These are phyloP conservation scores for Acorus gramineus DNA, from an alignment of 106 monocot species.

Conservation along the genomic window DNA sequence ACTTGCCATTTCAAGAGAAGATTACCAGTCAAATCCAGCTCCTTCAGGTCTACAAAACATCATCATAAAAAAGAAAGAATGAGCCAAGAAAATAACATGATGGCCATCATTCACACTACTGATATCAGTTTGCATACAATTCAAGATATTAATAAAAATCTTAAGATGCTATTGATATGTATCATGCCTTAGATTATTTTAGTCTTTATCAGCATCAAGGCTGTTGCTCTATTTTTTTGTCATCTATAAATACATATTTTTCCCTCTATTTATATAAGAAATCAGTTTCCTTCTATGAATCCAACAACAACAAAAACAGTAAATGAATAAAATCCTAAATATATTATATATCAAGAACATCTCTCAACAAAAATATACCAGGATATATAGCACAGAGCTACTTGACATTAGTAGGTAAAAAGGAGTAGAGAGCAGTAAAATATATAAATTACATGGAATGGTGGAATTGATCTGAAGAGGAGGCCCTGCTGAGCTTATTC, in stretches of 20 bases:
- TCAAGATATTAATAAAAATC: too few species aligned
- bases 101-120: not conserved
- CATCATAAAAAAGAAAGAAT: constrained; percentile 10
- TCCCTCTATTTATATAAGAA: too few species aligned
- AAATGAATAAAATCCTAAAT: not conserved
- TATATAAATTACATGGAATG: constrained; percentile 51
- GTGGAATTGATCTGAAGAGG: constrained; percentile 37
- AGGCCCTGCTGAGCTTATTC: constrained; percentile 55
- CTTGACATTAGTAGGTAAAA: not conserved
- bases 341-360: not conserved
- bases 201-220: too few species aligned
- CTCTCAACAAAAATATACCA: too few species aligned
- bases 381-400: too few species aligned
- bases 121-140: too few species aligned
- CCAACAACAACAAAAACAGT: not conserved
- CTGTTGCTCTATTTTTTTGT: too few species aligned
- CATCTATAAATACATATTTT: too few species aligned
- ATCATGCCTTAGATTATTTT: too few species aligned
- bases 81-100: not conserved
- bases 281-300: too few species aligned
- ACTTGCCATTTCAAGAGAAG: constrained; percentile 91
- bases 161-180: too few species aligned
- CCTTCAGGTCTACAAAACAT: constrained; percentile 51
- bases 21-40: constrained; percentile 92
- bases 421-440: not conserved